phyloP scores from a whole-genome alignment of 371 early-diverging fungal genomes.

The Amoeboradix gromovi region DNA sequence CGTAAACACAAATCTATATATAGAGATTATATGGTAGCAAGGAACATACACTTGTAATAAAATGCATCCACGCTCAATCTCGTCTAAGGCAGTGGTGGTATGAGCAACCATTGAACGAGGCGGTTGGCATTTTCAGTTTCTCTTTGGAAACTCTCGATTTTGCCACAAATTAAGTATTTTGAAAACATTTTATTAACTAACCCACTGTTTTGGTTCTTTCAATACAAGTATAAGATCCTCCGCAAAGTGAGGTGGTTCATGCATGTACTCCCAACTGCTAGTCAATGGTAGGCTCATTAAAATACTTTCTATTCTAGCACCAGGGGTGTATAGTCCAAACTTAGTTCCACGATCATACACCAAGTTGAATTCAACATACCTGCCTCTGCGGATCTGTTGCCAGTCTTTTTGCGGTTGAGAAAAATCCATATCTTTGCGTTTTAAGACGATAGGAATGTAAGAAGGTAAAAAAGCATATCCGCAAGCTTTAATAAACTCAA shows the following conservation, averaged over 20 bases:
- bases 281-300: conserved; percentile 53
- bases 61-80: too few species aligned
- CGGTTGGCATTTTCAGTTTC: too few species aligned
- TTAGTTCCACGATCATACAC: conserved; percentile 60
- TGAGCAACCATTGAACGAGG: too few species aligned
- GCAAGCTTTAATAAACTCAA: conserved; percentile 31
- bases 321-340: conserved; percentile 55
- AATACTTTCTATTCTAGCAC: conserved; percentile 55
- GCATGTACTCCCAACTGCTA: conserved; percentile 61
- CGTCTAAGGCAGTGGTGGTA: too few species aligned
- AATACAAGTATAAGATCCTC: conserved; percentile 45
- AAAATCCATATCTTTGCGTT: conserved; percentile 30
- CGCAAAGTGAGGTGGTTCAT: conserved; percentile 30
- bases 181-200: too few species aligned
- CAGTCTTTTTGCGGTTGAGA: conserved; percentile 33
- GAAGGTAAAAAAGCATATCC: conserved; percentile 38
- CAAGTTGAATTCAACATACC: conserved; percentile 66
- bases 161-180: too few species aligned
- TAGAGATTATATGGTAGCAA: too few species aligned
- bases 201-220: conserved; percentile 51
- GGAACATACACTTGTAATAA: too few species aligned
- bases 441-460: conserved; percentile 40
- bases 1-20: too few species aligned
- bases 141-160: too few species aligned
- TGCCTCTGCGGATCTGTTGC: conserved; percentile 57